Conservation (phyloP, 2,329 filamentous ascomycete genomes). For the Fusarium newnesense region DNA sequence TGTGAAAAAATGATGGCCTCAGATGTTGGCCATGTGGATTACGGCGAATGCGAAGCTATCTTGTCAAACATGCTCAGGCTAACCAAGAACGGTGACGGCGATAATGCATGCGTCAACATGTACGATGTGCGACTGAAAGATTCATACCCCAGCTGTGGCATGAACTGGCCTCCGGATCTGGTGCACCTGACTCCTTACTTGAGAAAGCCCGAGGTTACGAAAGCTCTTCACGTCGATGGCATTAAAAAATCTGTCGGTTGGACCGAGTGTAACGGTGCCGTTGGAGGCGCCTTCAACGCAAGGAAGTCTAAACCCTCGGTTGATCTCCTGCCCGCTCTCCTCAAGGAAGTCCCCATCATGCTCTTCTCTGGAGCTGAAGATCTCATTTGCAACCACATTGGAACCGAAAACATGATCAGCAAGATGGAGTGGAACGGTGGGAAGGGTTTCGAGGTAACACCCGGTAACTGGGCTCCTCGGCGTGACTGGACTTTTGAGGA, state of each 20-base stretch:
- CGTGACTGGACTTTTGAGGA: conserved; percentile 95
- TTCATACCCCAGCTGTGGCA: conserved; percentile 84
- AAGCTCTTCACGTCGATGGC: conserved; percentile 83
- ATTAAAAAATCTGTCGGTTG: conserved; percentile 84
- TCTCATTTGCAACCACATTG: conserved; percentile 96
- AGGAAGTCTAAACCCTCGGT: conserved; percentile 78
- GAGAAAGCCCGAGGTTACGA: conserved; percentile 79
- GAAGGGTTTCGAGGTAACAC: conserved; percentile 88
- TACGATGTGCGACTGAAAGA: conserved; percentile 93
- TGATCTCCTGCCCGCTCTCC: conserved; percentile 78
- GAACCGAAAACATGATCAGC: conserved; percentile 90
- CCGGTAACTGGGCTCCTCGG: conserved; percentile 90
- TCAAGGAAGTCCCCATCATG: conserved; percentile 80
- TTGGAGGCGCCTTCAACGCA: conserved; percentile 76
- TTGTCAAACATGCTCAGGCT: conserved; percentile 76
- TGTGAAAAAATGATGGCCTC: conserved; percentile 72
- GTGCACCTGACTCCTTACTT: conserved; percentile 82
- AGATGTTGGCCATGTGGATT: conserved; percentile 67
- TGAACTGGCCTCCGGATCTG: conserved; percentile 97
- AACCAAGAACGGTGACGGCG: conserved; percentile 66
- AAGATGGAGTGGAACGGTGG: conserved; percentile 93
- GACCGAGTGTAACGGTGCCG: conserved; percentile 87
- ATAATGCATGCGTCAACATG: conserved; percentile 85
- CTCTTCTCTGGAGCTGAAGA: conserved; percentile 95
- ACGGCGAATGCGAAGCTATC: conserved; percentile 78